Percentiles rank a stretch among this genome's conserved stretches.
These are phyloP conservation scores for Salix koriyanagi DNA, from an alignment of 345 rosid genomes.

Conservation along the genomic window DNA sequence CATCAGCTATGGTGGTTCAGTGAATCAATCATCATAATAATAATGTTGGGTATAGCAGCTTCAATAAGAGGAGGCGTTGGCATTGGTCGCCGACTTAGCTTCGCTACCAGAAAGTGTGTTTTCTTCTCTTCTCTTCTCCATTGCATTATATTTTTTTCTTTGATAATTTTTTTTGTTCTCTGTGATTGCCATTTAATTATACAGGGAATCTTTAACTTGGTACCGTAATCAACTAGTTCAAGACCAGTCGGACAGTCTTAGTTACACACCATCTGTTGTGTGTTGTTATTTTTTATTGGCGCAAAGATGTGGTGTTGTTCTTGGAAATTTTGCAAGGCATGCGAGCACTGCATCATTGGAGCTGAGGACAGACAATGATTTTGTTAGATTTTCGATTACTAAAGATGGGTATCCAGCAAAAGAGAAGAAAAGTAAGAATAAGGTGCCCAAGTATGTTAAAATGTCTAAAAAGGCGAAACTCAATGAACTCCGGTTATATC, in stretches of 20 bases:
- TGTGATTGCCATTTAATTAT: slow-evolving; percentile 5
- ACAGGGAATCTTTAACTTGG: slow-evolving; percentile 39
- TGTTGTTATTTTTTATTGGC: slow-evolving; percentile 1
- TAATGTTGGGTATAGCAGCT: neutral
- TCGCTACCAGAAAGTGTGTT: slow-evolving; percentile 5
- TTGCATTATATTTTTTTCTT: neutral
- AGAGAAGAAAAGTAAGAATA: slow-evolving; percentile 30
- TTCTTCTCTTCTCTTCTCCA: neutral
- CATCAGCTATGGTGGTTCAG: too few relatives aligned
- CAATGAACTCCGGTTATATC: slow-evolving; percentile 77
- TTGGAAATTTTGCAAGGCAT: slow-evolving; percentile 32
- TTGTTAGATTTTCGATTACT: slow-evolving; percentile 61
- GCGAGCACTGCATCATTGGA: slow-evolving; percentile 47
- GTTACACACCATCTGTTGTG: slow-evolving; percentile 3
- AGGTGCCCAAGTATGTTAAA: slow-evolving; percentile 36
- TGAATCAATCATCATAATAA: neutral
- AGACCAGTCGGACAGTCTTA: slow-evolving; percentile 17
- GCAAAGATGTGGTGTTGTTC: slow-evolving; percentile 3
- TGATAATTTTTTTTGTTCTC: neutral
- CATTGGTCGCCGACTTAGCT: neutral
- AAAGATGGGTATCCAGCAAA: slow-evolving; percentile 20
- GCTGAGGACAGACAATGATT: slow-evolving; percentile 52
- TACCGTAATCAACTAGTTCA: slow-evolving; percentile 12
- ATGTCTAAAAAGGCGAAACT: slow-evolving; percentile 60
- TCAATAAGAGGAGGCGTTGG: neutral